Percentiles rank a stretch among this genome's conserved stretches.
Evolutionary conservation across 352 stramenopile species (phyloP).

Genomic region (Lagenidium giganteum): DNA sequence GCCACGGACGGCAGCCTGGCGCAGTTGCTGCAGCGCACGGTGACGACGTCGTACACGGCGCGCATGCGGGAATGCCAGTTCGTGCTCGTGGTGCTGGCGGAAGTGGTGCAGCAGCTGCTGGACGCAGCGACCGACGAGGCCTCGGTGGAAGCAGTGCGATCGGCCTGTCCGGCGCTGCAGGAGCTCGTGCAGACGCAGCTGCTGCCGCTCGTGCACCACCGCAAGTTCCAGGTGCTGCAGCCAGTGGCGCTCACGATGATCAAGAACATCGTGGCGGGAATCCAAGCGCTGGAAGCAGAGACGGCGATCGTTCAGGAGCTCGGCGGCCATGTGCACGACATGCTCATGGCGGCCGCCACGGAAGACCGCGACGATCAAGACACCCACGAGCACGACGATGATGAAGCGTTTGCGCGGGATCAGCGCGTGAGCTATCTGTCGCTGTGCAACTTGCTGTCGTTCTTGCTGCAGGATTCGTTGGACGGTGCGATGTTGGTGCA

Average conservation of each 20-base stretch:
- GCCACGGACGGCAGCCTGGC: conserved; percentile 8
- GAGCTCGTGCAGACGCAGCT: conserved; percentile 18
- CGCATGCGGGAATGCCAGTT: conserved; percentile 32
- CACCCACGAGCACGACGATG: background rate
- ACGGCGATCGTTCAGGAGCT: conserved; percentile 10
- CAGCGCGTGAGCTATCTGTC: conserved; percentile 43
- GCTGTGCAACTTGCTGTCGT: conserved; percentile 39
- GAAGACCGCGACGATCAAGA: conserved; percentile 3
- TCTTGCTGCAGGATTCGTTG: conserved; percentile 18
- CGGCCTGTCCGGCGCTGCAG: conserved; percentile 6
- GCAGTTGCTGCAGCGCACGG: conserved; percentile 31
- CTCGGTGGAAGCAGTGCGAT: conserved; percentile 6
- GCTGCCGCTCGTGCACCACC: conserved; percentile 13
- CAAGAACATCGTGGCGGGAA: conserved; percentile 3
- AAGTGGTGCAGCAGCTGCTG: conserved; percentile 8
- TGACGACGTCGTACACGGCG: conserved; percentile 7
- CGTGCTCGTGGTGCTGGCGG: conserved; percentile 16
- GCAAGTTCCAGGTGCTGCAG: conserved; percentile 6
- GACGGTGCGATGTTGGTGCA: conserved; percentile 22
- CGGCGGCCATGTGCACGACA: too few species aligned
- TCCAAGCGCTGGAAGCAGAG: conserved; percentile 10
- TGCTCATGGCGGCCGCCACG: conserved; percentile 19
- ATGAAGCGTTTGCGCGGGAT: too few species aligned
- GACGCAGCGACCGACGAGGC: conserved; percentile 1
- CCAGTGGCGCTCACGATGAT: conserved; percentile 15